Conservation (phyloP, 805 yeast genomes). For the Schizosaccharomyces lindneri region DNA sequence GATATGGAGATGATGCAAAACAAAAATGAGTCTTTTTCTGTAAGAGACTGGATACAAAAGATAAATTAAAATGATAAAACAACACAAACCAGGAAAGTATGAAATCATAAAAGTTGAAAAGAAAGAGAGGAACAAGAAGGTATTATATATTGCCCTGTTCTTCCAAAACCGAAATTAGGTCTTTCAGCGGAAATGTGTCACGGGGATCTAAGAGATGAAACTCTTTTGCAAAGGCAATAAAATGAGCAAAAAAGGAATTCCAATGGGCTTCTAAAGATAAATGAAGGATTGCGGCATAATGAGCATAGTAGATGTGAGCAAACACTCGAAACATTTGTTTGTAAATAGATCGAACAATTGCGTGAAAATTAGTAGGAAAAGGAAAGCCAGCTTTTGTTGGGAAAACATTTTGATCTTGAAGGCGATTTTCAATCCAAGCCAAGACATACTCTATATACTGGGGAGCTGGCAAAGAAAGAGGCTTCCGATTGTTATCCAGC, state of each 20-base stretch:
- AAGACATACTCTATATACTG: slow-evolving; percentile 82
- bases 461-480: slow-evolving; percentile 68
- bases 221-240: slow-evolving; percentile 62
- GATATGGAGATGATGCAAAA: no score
- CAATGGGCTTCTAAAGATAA: slow-evolving; percentile 86
- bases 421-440: slow-evolving; percentile 68
- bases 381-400: slow-evolving; percentile 78
- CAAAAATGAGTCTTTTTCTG: no score
- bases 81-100: neutral
- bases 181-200: slow-evolving; percentile 57
- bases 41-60: neutral
- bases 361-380: slow-evolving; percentile 62
- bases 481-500: slow-evolving; percentile 61
- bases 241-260: slow-evolving; percentile 93
- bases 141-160: slow-evolving; percentile 39
- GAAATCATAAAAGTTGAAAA: neutral
- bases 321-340: slow-evolving; percentile 85
- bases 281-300: slow-evolving; percentile 82
- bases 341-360: slow-evolving; percentile 65
- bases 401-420: slow-evolving; percentile 70
- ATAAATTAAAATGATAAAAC: neutral
- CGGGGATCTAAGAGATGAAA: slow-evolving; percentile 54
- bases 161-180: slow-evolving; percentile 58
- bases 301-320: slow-evolving; percentile 86
- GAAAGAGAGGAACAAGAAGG: neutral